Evolutionary conservation across 805 yeast genomes (phyloP).

Genomic region (Lachancea sp.): DNA sequence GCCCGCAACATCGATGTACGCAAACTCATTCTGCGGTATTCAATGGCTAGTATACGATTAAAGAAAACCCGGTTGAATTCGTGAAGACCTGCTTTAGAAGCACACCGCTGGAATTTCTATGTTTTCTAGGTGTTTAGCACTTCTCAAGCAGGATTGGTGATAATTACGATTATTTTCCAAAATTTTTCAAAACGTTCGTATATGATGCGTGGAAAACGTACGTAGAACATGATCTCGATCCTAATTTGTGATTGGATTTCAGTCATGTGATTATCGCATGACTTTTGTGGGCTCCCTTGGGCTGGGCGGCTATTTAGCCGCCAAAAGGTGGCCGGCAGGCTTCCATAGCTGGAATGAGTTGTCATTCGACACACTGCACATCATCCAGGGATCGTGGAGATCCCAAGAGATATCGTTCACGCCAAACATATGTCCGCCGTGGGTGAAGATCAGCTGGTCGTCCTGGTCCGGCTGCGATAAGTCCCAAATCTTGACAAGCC

Average conservation of each 20-base stretch:
- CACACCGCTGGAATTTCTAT: too few relatives aligned
- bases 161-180: neutral
- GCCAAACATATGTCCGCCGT: conserved; percentile 84
- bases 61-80: neutral
- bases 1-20: conserved; percentile 27
- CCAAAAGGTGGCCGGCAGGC: conserved; percentile 43
- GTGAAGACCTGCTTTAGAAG: neutral
- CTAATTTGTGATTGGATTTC: conserved; percentile 13
- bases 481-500: conserved; percentile 59
- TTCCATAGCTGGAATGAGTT: conserved; percentile 85
- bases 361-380: conserved; percentile 77
- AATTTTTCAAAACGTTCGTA: conserved; percentile 1
- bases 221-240: neutral
- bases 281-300: neutral
- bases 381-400: conserved; percentile 57
- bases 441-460: conserved; percentile 48
- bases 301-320: conserved; percentile 3
- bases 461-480: conserved; percentile 27
- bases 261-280: conserved; percentile 15
- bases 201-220: neutral
- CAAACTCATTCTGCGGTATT: conserved; percentile 20
- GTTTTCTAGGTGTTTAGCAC: too few relatives aligned
- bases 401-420: conserved; percentile 85
- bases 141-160: neutral
- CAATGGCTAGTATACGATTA: neutral